These are phyloP conservation scores for Epithemia pelagica DNA, from an alignment of 108 stramenopile genomes.

Conservation along the genomic window DNA sequence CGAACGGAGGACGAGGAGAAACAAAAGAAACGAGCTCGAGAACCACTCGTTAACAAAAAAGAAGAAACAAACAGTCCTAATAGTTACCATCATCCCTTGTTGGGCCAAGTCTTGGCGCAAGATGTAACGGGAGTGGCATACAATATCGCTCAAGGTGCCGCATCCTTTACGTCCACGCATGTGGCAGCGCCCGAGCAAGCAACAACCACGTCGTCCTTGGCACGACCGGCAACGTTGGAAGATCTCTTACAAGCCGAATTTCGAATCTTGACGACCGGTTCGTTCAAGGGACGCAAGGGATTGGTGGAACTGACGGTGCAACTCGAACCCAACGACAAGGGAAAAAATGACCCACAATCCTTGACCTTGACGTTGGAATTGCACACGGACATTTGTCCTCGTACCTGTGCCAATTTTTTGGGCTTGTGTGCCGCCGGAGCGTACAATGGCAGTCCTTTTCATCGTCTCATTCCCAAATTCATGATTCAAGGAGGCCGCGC, in stretches of 20 bases:
- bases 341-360: not conserved
- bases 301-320: conserved; percentile 80
- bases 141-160: conserved; percentile 65
- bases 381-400: conserved; percentile 88
- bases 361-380: conserved; percentile 81
- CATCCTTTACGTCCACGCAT: conserved; percentile 64
- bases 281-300: conserved; percentile 74
- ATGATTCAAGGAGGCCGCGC: conserved; percentile 95
- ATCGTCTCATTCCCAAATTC: conserved; percentile 85
- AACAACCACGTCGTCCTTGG: no score
- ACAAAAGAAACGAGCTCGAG: not conserved
- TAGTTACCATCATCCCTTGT: no score
- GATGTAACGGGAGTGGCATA: conserved; percentile 55
- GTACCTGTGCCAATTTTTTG: conserved; percentile 89
- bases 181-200: conserved; percentile 38
- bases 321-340: conserved; percentile 28
- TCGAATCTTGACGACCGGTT: conserved; percentile 38
- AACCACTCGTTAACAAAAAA: not conserved
- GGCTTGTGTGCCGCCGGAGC: conserved; percentile 70
- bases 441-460: conserved; percentile 88
- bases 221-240: conserved; percentile 75
- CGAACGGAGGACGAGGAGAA: not conserved
- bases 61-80: conserved; percentile 10
- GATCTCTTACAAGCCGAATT: conserved; percentile 82
- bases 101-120: conserved; percentile 45